Evolutionary conservation across 345 rosid species (phyloP), one percentile per base, ranked within the genome.

Genomic region (Pelargonium nanum): DNA sequence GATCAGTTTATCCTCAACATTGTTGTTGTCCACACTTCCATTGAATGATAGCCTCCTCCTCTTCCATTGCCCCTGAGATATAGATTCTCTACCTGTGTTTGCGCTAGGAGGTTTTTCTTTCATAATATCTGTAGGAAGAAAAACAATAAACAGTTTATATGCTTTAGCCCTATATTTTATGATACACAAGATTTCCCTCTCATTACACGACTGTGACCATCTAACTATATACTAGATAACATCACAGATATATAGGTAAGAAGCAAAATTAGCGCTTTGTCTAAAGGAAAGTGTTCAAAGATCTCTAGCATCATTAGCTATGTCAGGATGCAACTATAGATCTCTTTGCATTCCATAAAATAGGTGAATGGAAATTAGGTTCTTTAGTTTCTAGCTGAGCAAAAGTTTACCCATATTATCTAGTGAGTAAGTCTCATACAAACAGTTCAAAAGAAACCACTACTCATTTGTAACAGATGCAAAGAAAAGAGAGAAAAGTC

Each of bases 21-120:
- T 40, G 24, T 15, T 7, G 19, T 40, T 58, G 24, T 71, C 76
- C 53, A 75, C 72, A 5, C 58, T 55, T 45, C 24, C 70, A 15
- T 66, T 65, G 1, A 45, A 5, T 68, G 70, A 61, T 9, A 64
- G 52, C 16, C 72, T 58, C 58, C 70, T 81, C 32, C 77, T 59
- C 44, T 81, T 75, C 61, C 59, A 26, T 60, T 61, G 58, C 19
- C 71, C 73, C 2, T 60, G 74, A 6, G 72, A 56, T 44, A 56
- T 61, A 19, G 72, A 70, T 32, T 66, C 79, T 56, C 44, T 32
- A 55, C 57, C 62, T 34, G 62, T 59, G 61, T 55, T 59, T 64
- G 72, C 16, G 23, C 60, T 26, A 23, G 23, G 24, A 51, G 4
- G 21, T 2, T 28, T 65, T 51, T 65, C 67, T 28, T 57, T 71